phyloP scores from a whole-genome alignment of 371 early-diverging fungal species.

The Conidiobolus incongruus region DNA sequence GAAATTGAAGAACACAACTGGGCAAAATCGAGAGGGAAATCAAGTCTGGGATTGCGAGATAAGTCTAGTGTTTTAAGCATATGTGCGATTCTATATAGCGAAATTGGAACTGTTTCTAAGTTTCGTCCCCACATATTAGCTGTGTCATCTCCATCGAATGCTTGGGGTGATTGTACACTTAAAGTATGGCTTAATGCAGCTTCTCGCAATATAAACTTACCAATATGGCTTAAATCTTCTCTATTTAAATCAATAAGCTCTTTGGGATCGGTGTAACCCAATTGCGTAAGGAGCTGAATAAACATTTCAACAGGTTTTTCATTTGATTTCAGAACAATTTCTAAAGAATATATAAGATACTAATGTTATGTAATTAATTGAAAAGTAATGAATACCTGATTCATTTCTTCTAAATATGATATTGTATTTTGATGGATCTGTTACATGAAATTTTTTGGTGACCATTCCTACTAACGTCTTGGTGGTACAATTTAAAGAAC shows the following conservation, averaged over 20 bases:
- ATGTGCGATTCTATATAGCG: conserved; percentile 32
- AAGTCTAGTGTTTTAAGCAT: conserved; percentile 38
- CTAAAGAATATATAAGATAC: too few species aligned
- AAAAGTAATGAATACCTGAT: too few species aligned
- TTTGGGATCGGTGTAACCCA: conserved; percentile 58
- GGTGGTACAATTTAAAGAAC: background rate
- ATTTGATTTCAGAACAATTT: too few species aligned
- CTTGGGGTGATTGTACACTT: background rate
- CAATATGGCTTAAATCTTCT: conserved; percentile 65
- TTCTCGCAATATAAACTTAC: conserved; percentile 51
- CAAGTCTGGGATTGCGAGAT: conserved; percentile 39
- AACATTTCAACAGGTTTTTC: conserved; percentile 52
- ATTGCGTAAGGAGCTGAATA: conserved; percentile 34
- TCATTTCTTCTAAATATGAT: too few species aligned
- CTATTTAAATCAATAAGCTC: conserved; percentile 47
- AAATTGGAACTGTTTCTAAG: conserved; percentile 46
- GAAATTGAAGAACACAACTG: conserved; percentile 37
- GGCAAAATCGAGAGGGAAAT: conserved; percentile 50
- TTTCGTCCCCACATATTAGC: conserved; percentile 34
- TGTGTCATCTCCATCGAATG: background rate
- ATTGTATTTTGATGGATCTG: conserved; percentile 46
- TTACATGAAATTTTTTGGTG: conserved; percentile 51
- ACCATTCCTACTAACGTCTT: conserved; percentile 24
- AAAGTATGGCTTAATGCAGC: too few species aligned
- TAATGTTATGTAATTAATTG: too few species aligned